These are phyloP conservation scores for Cutaneotrichosporon mucoides DNA, from an alignment of 1,284 basidiomycete genomes.

Conservation along the genomic window DNA sequence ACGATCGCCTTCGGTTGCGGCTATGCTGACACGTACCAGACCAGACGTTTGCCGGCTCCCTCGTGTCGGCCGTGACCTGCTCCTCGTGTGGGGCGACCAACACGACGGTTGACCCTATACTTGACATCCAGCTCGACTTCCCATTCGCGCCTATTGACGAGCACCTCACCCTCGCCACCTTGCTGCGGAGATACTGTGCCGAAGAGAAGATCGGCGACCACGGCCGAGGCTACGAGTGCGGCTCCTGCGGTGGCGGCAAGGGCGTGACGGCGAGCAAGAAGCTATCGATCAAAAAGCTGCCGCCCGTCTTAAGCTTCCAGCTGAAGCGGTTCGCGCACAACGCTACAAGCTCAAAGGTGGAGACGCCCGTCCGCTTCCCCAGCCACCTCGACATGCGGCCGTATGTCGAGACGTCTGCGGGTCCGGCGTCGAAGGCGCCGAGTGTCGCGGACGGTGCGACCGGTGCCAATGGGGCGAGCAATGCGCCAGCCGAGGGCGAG, in stretches of 20 bases:
- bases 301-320: conserved; percentile 88
- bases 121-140: conserved; percentile 87
- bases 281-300: conserved; percentile 75
- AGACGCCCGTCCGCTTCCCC: conserved; percentile 77
- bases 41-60: conserved; percentile 77
- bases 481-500: conserved; percentile 4
- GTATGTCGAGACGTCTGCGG: conserved; percentile 56
- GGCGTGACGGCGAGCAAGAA: conserved; percentile 64
- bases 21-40: conserved; percentile 44
- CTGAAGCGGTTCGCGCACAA: conserved; percentile 96
- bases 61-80: conserved; percentile 87
- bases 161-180: conserved; percentile 27
- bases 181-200: conserved; percentile 41
- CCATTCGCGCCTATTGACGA: conserved; percentile 10
- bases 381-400: conserved; percentile 80
- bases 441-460: conserved; percentile 5
- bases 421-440: conserved; percentile 9
- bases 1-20: conserved; percentile 4
- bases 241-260: conserved; percentile 39
- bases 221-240: conserved; percentile 45
- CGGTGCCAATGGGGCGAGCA: not conserved
- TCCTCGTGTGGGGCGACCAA: conserved; percentile 68
- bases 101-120: conserved; percentile 78
- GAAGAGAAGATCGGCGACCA: conserved; percentile 39
- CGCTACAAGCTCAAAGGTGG: conserved; percentile 75